Evolutionary conservation across 192 early-diverging fungal species (phyloP), one percentile per base, ranked within the genome.

Genomic region (Coemansia sp.): DNA sequence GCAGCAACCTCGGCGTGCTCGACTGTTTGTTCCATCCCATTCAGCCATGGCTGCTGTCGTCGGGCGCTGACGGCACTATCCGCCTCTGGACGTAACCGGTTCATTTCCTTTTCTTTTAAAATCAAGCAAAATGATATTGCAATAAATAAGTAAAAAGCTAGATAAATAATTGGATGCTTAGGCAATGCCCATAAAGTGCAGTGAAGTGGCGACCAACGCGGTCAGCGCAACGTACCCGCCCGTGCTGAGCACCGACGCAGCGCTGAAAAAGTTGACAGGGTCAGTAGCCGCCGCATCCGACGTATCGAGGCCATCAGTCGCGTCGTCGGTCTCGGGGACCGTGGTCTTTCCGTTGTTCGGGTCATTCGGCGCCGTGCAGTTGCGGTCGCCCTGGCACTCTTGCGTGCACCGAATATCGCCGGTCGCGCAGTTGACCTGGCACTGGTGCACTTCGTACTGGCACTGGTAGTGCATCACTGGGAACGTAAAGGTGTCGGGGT

Each of bases 41-140:
- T 24, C 94, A 98, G 81, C 96, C 97, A 23, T 99, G 97, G 97
- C 82, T 98, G 38, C 81, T 99, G 65, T 93, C 92, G 16, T 90
- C 86, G 52, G 96, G 96, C 57, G 94, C 94, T 27, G 94, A 97
- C 71, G 85, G 86, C 64, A 87, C 85, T n/a, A 85, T 96, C 59
- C 90, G 91, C 74, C 83, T 98, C 52, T 98, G 89, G 86, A 88
- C 90, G 29, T 94, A 37, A 18, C 7, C 10, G 11, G 3, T n/a
- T 49, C 12, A 7, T 41, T n/a, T 35, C 38, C n/a, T 43, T 14
- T n/a, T 43, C 13, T 43, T n/a, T 43, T 14, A 16, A 16, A 43
- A 43, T 2, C 3, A 4, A 43, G 41, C 41, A n/a, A 43, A 16
- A 43, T 43, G 41, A 43, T 54, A 16, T 41, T n/a, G 37, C 19